Base-by-base conservation (phyloP, 1,284 basidiomycete species). In the Coniferiporia sulphurascens region DNA sequence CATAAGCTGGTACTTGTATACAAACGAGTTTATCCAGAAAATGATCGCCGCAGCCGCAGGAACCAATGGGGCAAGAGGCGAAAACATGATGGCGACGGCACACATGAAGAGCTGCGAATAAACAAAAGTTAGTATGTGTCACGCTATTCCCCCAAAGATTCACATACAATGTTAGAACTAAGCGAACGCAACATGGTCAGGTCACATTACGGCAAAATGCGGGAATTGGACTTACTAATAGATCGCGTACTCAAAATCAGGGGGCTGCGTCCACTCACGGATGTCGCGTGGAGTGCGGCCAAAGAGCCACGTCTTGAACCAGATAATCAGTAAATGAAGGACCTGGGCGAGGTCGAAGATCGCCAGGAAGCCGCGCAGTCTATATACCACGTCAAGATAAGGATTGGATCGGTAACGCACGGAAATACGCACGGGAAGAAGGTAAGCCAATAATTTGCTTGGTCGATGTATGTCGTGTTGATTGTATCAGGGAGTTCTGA, bases 241-340 rank as follows among this genome's bases (percentile, higher is more conserved):
- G 60, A 95, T 83, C 10, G 91, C 83, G 74, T 91, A 98, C 67
- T 95, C 87, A 70, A 98, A 98, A 44, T 89, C 86, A 4, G 92
- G 92, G 15, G 96, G 96, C 70, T 95, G 91, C 5, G 96, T 98
- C 87, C 92, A 95, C 67, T 98, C 95, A 56, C 94, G 83, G 60
- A 98, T 93, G 68, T 98, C 95, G 65, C 97, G 85, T 49, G 95
- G 96, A 0, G 97, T 99, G 59, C 95, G 87, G n/a, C 95, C 93
- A 68, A 98, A 91, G 51, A 63, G 19, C 4, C 45, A 76, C 2
- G 91, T 94, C 73, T 91, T 91, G 74, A 98, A 78, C 38, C 87
- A 95, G 19, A 95, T 84, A 77, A 90, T 85, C 12, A 95, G 69
- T 36, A 99, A 80, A 69, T 97, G 96, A 74, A 98, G 74, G 57